These are phyloP conservation scores for Solanum chacoense DNA, from an alignment of 305 asterid genomes.

Conservation along the genomic window DNA sequence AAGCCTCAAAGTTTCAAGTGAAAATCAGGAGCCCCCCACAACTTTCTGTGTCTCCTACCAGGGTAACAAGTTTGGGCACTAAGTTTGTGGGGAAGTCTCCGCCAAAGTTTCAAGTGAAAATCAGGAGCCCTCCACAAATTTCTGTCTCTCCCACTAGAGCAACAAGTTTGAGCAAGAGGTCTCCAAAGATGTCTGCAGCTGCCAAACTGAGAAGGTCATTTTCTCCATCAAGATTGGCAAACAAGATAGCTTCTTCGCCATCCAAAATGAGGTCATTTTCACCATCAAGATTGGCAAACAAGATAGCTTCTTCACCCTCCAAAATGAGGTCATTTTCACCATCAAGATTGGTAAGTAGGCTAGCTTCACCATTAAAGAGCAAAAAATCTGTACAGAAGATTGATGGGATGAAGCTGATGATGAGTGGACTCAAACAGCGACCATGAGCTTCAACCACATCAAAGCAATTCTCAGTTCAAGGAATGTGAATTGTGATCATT, in stretches of 20 bases:
- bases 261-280: constrained; percentile 33
- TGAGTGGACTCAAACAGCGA: constrained; percentile 51
- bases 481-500: constrained; percentile 17
- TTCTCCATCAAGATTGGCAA: constrained; percentile 44
- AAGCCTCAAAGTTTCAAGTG: constrained; percentile 26
- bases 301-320: constrained; percentile 10
- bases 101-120: constrained; percentile 37
- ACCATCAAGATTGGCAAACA: constrained; percentile 38
- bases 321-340: constrained; percentile 36
- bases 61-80: constrained; percentile 5
- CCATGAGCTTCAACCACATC: constrained; percentile 21
- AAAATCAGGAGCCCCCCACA: constrained; percentile 46
- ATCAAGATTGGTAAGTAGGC: constrained; percentile 32
- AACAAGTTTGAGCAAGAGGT: constrained; percentile 19
- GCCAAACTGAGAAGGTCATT: constrained; percentile 33
- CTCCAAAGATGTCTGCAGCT: constrained; percentile 27
- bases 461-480: constrained; percentile 30
- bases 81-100: constrained; percentile 71
- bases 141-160: constrained; percentile 25
- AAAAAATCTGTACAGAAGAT: constrained; percentile 29
- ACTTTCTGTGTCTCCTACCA: constrained; percentile 24
- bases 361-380: constrained; percentile 36
- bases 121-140: constrained; percentile 44
- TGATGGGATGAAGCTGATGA: constrained; percentile 26
- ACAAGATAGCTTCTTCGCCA: constrained; percentile 14